Base-by-base conservation (phyloP, 2,329 filamentous ascomycete genomes). In the Fusarium sp. region DNA sequence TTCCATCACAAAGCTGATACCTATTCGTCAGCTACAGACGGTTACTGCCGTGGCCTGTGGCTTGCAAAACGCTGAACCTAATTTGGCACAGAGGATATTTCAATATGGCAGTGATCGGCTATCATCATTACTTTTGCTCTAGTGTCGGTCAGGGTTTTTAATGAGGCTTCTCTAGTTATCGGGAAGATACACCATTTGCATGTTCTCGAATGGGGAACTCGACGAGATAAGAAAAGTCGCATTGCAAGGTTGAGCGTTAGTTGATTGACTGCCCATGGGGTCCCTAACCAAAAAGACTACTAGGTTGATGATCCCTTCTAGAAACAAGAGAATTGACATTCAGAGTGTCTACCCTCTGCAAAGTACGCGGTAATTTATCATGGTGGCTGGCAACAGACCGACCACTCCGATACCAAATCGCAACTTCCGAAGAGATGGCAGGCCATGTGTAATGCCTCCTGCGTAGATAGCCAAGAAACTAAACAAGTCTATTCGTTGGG, bases 401-500 rank as follows among this genome's bases (percentile, higher is more conserved):
- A 40, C 42, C 41, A 57, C 25, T 40, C 32, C 34, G 25, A 45
- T 24, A 61, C 13, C 53, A 61, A 61, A 30, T 27, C 47, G 32
- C 61, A 54, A 40, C 37, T 22, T 29, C 44, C 48, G 24, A 25
- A 65, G 32, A 52, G 34, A 41, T 27, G 30, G 22, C 25, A 47
- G 40, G 47, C 42, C 47, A 46, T 54, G 42, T 45, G 32, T 20
- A 24, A 32, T 59, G 48, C 47, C 53, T 44, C 60, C 49, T 29
- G 11, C 29, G n/a, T 30, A 41, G 32, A 34, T 18, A 57, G 67
- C 58, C 67, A 61, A 69, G 58, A 54, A 53, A 40, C 58, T 64
- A 71, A 53, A 47, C 30, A 18, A 55, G 48, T 37, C 37, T 63
- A 41, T 51, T 29, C 46, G 41, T 56, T 37, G 27, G 29, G 25